Evolutionary conservation across 257 asterid genomes (phyloP), one percentile per base, ranked within the genome.

Genomic region (Capsicum pubescens): DNA sequence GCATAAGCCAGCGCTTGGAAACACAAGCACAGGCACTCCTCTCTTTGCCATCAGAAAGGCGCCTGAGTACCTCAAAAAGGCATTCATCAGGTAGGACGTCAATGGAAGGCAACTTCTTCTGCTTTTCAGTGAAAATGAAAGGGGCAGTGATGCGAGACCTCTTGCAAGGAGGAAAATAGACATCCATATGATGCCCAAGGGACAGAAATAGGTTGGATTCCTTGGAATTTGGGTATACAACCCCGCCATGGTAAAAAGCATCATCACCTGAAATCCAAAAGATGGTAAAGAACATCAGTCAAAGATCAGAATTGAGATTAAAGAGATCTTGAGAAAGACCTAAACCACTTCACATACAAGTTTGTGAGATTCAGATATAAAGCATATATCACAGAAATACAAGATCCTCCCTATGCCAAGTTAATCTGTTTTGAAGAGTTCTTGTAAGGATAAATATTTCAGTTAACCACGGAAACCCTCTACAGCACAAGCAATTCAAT

Each of bases 21-120:
- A 95, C 99, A 84, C 89, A 87, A 64, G 99, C 98, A 80, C 93
- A 95, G 9, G 85, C 84, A 84, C 95, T 91, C 88, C 93, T 92
- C 86, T 92, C 98, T 79, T 91, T 90, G 85, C 92, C 94, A 9
- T 92, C 92, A 3, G 91, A 84, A 80, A 97, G 89, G 7, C 97
- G 97, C 85, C 98, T 87, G 91, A 97, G 87, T 74, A 97, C 85
- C 97, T 95, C 99, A 55, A 92, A 97, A 78, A 95, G 97, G 89
- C 98, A 97, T 90, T 93, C 99, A 82, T 97, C 97, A 9, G 99
- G 98, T 55, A 97, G 97, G 86, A 90, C 88, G 77, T 97, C 98
- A 44, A 97, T 93, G 11, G 98, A 93, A 61, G 96, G 90, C 83
- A 63, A 87, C 76, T 69, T 83, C 86, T 88, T 91, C 13, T 86